Conservation (phyloP, 1,284 basidiomycete species). For the Ceraceosorus guamensis region DNA sequence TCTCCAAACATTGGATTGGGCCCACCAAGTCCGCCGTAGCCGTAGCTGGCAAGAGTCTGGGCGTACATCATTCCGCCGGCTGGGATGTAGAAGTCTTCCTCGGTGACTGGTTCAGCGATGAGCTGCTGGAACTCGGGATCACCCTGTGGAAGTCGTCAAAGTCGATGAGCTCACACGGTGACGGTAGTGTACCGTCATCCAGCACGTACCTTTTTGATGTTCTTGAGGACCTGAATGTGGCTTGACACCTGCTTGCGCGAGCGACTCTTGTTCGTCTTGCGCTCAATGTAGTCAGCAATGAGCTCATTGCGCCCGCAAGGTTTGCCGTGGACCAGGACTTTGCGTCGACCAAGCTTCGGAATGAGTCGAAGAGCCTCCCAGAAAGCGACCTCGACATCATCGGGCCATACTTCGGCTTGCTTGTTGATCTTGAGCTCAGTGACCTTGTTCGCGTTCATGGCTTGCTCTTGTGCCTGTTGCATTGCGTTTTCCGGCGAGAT, state of each 20-base stretch:
- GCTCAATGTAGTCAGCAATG: conserved; percentile 53
- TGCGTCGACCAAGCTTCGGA: conserved; percentile 52
- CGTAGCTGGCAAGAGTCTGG: conserved; percentile 43
- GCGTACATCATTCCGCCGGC: conserved; percentile 48
- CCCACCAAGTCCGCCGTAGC: conserved; percentile 39
- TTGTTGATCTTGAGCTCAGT: conserved; percentile 16
- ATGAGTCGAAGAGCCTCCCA: conserved; percentile 50
- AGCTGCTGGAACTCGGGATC: conserved; percentile 48
- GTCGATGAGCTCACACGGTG: no score
- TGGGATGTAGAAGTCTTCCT: conserved; percentile 48
- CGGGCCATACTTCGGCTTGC: conserved; percentile 50
- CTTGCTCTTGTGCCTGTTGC: conserved; percentile 21
- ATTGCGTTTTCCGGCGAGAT: conserved; percentile 24
- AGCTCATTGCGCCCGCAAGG: conserved; percentile 55
- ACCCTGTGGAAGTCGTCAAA: no score
- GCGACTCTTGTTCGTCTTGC: conserved; percentile 49
- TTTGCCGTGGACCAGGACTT: conserved; percentile 53
- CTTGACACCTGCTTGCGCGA: conserved; percentile 48
- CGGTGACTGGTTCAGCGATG: conserved; percentile 42
- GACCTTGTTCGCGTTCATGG: conserved; percentile 10
- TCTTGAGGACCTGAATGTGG: conserved; percentile 49
- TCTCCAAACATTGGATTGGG: conserved; percentile 25
- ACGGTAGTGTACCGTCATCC: no score
- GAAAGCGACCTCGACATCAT: conserved; percentile 51
- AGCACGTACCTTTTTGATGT: conserved; percentile 47